Evolutionary conservation across 2,329 filamentous ascomycete genomes (phyloP).

Genomic region (Alternaria arbusti): DNA sequence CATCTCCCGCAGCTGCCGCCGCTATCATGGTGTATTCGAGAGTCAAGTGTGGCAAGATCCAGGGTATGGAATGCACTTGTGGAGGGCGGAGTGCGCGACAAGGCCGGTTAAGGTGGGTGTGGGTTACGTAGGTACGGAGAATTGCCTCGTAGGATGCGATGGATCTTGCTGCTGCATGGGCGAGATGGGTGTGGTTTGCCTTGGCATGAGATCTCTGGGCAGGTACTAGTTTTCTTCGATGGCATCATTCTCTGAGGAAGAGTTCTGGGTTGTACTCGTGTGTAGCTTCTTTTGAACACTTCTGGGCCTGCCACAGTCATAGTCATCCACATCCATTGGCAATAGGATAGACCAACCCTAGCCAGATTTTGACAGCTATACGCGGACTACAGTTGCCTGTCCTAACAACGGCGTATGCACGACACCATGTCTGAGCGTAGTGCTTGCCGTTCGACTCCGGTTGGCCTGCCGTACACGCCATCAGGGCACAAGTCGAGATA

Average conservation of each 20-base stretch:
- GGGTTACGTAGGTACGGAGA: not conserved
- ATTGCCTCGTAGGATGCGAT: not conserved
- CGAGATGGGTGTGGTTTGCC: not conserved
- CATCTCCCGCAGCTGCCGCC: conserved; percentile 10
- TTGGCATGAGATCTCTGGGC: not conserved
- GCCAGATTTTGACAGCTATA: not conserved
- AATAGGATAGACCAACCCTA: not conserved
- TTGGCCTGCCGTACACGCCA: not conserved
- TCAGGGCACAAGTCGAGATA: conserved; percentile 2
- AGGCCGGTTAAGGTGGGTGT: not conserved
- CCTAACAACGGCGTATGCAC: not conserved
- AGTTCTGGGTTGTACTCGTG: not conserved
- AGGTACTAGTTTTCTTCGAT: not conserved
- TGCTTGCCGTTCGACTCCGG: not conserved
- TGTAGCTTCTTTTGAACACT: not conserved
- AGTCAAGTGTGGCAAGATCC: not conserved
- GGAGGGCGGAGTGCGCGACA: conserved; percentile 1
- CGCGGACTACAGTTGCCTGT: not conserved
- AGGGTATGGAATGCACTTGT: not conserved
- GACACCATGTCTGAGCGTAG: conserved; percentile 1
- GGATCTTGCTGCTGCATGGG: not conserved
- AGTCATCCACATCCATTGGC: not conserved
- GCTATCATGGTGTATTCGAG: not conserved
- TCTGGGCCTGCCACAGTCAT: not conserved
- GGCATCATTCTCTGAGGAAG: not conserved